A percentile compares a stretch with the other conserved stretches of the same genome.
Evolutionary conservation across 371 early-diverging fungal species (phyloP).

Genomic region (Sporodiniella umbellata): DNA sequence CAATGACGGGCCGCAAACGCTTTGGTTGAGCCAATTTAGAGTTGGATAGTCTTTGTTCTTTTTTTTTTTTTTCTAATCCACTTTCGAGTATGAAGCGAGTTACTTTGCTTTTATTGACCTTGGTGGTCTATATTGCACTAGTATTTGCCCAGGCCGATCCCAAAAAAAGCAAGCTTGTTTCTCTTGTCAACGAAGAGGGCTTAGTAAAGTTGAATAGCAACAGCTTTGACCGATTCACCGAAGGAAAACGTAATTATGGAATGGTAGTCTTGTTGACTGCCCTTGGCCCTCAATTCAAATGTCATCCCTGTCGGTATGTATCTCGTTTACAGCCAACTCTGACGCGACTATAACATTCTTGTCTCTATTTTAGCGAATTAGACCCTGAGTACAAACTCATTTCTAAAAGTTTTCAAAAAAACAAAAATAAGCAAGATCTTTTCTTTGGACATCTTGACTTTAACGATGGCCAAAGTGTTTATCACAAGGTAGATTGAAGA

Average conservation of each 20-base stretch:
- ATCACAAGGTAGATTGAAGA: constrained; percentile 68
- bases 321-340: background rate
- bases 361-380: constrained; percentile 56
- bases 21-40: background rate
- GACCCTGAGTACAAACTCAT: constrained; percentile 69
- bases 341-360: constrained; percentile 3
- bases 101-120: constrained; percentile 12
- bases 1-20: constrained; percentile 13
- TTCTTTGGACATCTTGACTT: constrained; percentile 78
- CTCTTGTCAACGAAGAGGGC: constrained; percentile 46
- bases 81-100: constrained; percentile 9
- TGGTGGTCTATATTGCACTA: constrained; percentile 8
- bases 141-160: constrained; percentile 25
- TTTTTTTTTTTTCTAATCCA: background rate
- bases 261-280: constrained; percentile 77
- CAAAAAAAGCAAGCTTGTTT: constrained; percentile 29
- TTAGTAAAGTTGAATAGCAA: constrained; percentile 59
- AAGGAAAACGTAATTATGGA: constrained; percentile 77
- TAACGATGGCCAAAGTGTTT: constrained; percentile 67
- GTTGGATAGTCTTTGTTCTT: background rate
- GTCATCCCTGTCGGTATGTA: constrained; percentile 72
- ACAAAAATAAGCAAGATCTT: constrained; percentile 43
- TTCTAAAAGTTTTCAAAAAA: constrained; percentile 54
- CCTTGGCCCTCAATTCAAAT: constrained; percentile 60
- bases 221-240: constrained; percentile 61